Evolutionary conservation across 768 basidiomycete species (phyloP).

Genomic region (Cystofilobasidium bisporidii): DNA sequence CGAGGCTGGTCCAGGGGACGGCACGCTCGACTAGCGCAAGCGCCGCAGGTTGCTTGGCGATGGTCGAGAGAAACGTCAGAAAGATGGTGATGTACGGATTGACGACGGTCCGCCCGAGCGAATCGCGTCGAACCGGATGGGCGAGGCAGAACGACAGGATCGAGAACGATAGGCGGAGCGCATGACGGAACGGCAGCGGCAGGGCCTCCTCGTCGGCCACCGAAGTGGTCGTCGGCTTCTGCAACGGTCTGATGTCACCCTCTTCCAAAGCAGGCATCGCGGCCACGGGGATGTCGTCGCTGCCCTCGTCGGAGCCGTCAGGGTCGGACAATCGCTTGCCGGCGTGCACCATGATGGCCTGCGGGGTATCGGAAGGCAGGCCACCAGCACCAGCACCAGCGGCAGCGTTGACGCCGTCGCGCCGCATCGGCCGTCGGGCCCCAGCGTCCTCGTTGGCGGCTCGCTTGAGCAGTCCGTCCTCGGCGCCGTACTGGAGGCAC

Average conservation of each 20-base stretch:
- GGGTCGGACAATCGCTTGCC: slow-evolving; percentile 1
- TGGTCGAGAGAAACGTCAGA: slow-evolving; percentile 76
- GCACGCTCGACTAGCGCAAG: slow-evolving; percentile 59
- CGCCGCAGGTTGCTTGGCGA: slow-evolving; percentile 56
- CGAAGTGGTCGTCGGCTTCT: slow-evolving; percentile 5
- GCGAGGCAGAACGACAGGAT: slow-evolving; percentile 64
- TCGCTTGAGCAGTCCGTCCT: slow-evolving; percentile 59
- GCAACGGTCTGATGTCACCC: slow-evolving; percentile 31
- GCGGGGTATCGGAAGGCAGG: slow-evolving; percentile 18
- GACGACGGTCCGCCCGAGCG: slow-evolving; percentile 45
- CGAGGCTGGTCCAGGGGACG: slow-evolving; percentile 75
- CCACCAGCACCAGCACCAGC: neutral
- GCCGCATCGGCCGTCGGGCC: slow-evolving; percentile 26
- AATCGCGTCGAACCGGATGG: slow-evolving; percentile 46
- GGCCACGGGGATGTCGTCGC: slow-evolving; percentile 1
- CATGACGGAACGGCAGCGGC: slow-evolving; percentile 60
- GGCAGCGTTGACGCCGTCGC: neutral
- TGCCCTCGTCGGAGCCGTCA: slow-evolving; percentile 9
- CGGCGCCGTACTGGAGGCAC: slow-evolving; percentile 76
- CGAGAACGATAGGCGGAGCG: slow-evolving; percentile 66
- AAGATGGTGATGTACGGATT: slow-evolving; percentile 82
- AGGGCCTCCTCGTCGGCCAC: slow-evolving; percentile 34
- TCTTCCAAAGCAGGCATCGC: neutral
- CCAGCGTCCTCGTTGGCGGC: slow-evolving; percentile 46
- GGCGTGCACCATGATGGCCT: slow-evolving; percentile 30